These are phyloP conservation scores for Penicillium sp. DNA, from an alignment of 2,329 filamentous ascomycete genomes.

Conservation along the genomic window DNA sequence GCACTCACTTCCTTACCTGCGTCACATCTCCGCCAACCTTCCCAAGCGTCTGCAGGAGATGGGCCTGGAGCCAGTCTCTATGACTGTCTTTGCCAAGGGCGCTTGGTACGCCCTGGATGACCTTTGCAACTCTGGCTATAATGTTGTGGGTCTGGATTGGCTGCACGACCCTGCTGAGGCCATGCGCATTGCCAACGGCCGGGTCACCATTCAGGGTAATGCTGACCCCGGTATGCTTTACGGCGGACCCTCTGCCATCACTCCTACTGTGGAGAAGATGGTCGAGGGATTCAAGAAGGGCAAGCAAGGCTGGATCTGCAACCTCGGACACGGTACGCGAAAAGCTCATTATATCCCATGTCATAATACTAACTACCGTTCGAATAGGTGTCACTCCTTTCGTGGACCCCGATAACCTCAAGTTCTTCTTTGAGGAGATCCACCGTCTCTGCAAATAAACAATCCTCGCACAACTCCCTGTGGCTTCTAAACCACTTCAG, in stretches of 20 bases:
- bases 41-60: slow-evolving; percentile 72
- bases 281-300: slow-evolving; percentile 79
- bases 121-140: slow-evolving; percentile 83
- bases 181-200: slow-evolving; percentile 71
- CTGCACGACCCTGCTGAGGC: slow-evolving; percentile 84
- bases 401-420: slow-evolving; percentile 89
- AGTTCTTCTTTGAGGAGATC: slow-evolving; percentile 91
- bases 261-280: slow-evolving; percentile 78
- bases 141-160: slow-evolving; percentile 95
- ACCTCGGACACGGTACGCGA: slow-evolving; percentile 83
- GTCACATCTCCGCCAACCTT: slow-evolving; percentile 77
- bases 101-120: slow-evolving; percentile 93
- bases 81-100: slow-evolving; percentile 98
- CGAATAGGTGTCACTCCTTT: slow-evolving; percentile 81
- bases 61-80: slow-evolving; percentile 77
- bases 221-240: slow-evolving; percentile 93
- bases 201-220: slow-evolving; percentile 88
- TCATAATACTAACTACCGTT: slow-evolving; percentile 20
- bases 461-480: background rate
- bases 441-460: slow-evolving; percentile 56
- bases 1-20: slow-evolving; percentile 83
- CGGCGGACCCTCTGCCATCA: slow-evolving; percentile 78
- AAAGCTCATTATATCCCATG: slow-evolving; percentile 2
- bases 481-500: slow-evolving; percentile 9
- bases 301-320: slow-evolving; percentile 94